Conservation (phyloP, 805 yeast species). For the Naumovozyma castellii region DNA sequence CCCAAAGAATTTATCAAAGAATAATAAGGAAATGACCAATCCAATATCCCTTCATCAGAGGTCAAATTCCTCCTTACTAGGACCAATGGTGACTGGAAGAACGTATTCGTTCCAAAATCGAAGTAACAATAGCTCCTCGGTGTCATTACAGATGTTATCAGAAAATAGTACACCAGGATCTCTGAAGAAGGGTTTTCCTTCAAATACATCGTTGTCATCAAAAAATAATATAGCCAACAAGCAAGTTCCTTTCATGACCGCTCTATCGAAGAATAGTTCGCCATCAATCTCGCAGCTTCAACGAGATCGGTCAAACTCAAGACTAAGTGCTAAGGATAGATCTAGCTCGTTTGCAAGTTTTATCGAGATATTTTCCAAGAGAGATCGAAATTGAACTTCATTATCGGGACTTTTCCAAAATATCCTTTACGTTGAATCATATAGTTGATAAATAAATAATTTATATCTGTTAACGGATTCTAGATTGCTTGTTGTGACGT, state of each 20-base stretch:
- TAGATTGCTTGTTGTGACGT: too few species aligned
- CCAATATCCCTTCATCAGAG: conserved; percentile 24
- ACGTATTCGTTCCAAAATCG: conserved; percentile 15
- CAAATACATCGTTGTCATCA: conserved; percentile 3
- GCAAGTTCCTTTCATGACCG: conserved; percentile 26
- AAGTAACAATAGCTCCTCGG: conserved; percentile 21
- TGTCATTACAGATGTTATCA: conserved; percentile 14
- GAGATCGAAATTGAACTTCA: background rate
- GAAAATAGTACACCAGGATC: conserved; percentile 11
- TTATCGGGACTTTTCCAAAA: background rate
- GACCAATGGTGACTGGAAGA: conserved; percentile 5
- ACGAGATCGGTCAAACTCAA: background rate
- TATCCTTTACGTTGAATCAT: too few species aligned
- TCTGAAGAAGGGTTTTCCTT: conserved; percentile 1
- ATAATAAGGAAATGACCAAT: conserved; percentile 12
- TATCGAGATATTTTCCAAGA: conserved; percentile 4
- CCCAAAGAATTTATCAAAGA: conserved; percentile 8
- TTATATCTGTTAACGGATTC: too few species aligned
- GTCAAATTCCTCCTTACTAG: conserved; percentile 15
- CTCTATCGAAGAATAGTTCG: conserved; percentile 3
- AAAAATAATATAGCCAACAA: conserved; percentile 15
- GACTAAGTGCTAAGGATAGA: conserved; percentile 2
- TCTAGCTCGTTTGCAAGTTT: conserved; percentile 8
- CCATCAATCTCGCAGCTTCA: background rate
- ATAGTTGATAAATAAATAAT: too few species aligned